Percentiles rank a stretch among this genome's conserved stretches.
These are phyloP conservation scores for Conticribra weissflogii DNA, from an alignment of 108 stramenopile species.

Conservation along the genomic window DNA sequence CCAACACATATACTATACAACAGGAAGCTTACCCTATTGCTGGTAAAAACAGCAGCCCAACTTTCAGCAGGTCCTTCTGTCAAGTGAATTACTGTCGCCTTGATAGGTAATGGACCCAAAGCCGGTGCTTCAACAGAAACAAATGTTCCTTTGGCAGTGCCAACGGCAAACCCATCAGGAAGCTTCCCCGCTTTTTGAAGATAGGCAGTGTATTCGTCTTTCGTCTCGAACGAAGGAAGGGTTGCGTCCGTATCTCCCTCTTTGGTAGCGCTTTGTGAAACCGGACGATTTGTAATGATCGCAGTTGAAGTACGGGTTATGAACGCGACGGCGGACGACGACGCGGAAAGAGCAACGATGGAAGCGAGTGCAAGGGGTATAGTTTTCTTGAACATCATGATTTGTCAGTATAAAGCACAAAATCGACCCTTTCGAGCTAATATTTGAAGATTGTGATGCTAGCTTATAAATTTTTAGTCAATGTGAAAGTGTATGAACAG, in stretches of 20 bases:
- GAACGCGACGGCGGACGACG: slow-evolving; percentile 22
- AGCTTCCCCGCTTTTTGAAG: slow-evolving; percentile 61
- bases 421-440: too few relatives aligned
- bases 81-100: slow-evolving; percentile 83
- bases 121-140: slow-evolving; percentile 80
- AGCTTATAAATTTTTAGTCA: too few relatives aligned
- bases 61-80: slow-evolving; percentile 85
- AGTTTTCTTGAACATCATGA: slow-evolving; percentile 28
- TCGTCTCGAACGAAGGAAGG: slow-evolving; percentile 67
- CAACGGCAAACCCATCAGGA: slow-evolving; percentile 82
- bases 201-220: slow-evolving; percentile 69
- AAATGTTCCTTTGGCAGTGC: slow-evolving; percentile 81
- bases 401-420: too few relatives aligned
- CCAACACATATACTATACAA: too few relatives aligned
- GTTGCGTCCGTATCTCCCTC: slow-evolving; percentile 55
- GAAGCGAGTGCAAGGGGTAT: slow-evolving; percentile 26
- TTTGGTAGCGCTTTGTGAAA: not conserved
- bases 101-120: slow-evolving; percentile 75
- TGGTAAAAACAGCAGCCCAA: slow-evolving; percentile 89
- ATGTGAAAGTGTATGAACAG: too few relatives aligned
- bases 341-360: slow-evolving; percentile 5
- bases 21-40: slow-evolving; percentile 67
- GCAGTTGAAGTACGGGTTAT: slow-evolving; percentile 9
- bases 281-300: slow-evolving; percentile 4
- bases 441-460: too few relatives aligned